These are phyloP conservation scores for Takashimella koratensis DNA, from an alignment of 1,284 basidiomycete genomes.

Conservation along the genomic window DNA sequence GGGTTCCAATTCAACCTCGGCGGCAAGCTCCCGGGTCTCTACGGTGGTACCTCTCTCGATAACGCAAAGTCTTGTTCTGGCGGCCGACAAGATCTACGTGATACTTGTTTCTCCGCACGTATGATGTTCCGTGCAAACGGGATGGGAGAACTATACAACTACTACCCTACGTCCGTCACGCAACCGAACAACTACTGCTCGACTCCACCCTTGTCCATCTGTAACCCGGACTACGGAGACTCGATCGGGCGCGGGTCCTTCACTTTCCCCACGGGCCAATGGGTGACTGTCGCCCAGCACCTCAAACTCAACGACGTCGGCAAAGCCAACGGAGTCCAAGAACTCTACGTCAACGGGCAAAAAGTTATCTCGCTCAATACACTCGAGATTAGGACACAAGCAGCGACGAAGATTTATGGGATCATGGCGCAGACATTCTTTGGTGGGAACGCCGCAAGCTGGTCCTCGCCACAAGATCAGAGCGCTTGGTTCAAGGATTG, in stretches of 20 bases:
- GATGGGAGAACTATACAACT: slow-evolving; percentile 45
- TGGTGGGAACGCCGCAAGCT: slow-evolving; percentile 50
- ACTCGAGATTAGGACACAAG: slow-evolving; percentile 54
- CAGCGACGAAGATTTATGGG: slow-evolving; percentile 55
- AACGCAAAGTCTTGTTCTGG: slow-evolving; percentile 47
- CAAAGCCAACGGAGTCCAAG: slow-evolving; percentile 52
- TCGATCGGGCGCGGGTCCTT: slow-evolving; percentile 69
- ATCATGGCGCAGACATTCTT: slow-evolving; percentile 70
- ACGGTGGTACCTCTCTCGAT: slow-evolving; percentile 28
- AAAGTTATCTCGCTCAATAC: slow-evolving; percentile 57
- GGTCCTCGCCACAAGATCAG: slow-evolving; percentile 59
- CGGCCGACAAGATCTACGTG: slow-evolving; percentile 40
- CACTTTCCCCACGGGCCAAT: slow-evolving; percentile 60
- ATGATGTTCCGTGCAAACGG: slow-evolving; percentile 49
- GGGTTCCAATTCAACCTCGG: slow-evolving; percentile 48
- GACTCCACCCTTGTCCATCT: slow-evolving; percentile 25
- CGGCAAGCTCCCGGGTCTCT: slow-evolving; percentile 51
- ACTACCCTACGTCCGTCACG: slow-evolving; percentile 20
- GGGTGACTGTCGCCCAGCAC: slow-evolving; percentile 61
- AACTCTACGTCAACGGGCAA: slow-evolving; percentile 60
- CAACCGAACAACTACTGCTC: slow-evolving; percentile 27
- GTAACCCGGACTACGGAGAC: slow-evolving; percentile 42
- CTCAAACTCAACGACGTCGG: slow-evolving; percentile 61
- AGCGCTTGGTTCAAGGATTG: slow-evolving; percentile 63
- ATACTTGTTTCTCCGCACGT: slow-evolving; percentile 47